Conservation (phyloP, 1,284 basidiomycete genomes). For the Heterobasidion parviporum region DNA sequence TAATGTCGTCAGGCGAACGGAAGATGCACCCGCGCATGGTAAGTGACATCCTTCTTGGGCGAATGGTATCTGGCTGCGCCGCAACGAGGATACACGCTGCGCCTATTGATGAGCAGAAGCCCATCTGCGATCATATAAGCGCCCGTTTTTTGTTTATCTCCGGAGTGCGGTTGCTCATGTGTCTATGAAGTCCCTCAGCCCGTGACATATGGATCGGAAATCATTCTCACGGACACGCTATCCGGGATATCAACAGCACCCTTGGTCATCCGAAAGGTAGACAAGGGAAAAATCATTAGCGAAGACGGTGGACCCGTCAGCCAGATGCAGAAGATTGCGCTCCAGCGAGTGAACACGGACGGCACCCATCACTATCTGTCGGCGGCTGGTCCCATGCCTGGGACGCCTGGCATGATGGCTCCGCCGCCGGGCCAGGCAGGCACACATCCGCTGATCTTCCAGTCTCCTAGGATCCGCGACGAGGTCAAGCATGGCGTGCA, state of each 20-base stretch:
- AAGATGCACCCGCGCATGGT: slow-evolving; percentile 52
- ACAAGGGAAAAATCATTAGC: slow-evolving; percentile 76
- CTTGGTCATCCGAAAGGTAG: slow-evolving; percentile 86
- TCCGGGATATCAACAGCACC: slow-evolving; percentile 84
- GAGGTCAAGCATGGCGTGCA: slow-evolving; percentile 68
- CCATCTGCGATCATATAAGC: too few relatives aligned
- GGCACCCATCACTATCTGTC: slow-evolving; percentile 76
- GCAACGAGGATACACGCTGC: neutral
- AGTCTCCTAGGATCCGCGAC: slow-evolving; percentile 64
- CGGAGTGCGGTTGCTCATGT: too few relatives aligned
- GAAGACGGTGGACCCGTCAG: slow-evolving; percentile 88
- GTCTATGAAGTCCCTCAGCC: slow-evolving; percentile 44
- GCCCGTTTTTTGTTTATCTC: too few relatives aligned
- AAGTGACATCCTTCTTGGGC: slow-evolving; percentile 25
- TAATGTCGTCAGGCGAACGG: slow-evolving; percentile 65
- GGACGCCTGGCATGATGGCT: slow-evolving; percentile 54
- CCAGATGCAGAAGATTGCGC: slow-evolving; percentile 93
- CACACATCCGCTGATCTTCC: slow-evolving; percentile 73
- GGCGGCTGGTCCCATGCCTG: slow-evolving; percentile 75
- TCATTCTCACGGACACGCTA: slow-evolving; percentile 77
- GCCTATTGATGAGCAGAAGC: too few relatives aligned
- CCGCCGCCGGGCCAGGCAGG: slow-evolving; percentile 68
- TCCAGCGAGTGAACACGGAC: slow-evolving; percentile 77
- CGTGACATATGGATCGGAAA: slow-evolving; percentile 87
- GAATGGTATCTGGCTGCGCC: slow-evolving; percentile 35